These are phyloP conservation scores for Boletus rubropictus DNA, from an alignment of 768 basidiomycete genomes.

Conservation along the genomic window DNA sequence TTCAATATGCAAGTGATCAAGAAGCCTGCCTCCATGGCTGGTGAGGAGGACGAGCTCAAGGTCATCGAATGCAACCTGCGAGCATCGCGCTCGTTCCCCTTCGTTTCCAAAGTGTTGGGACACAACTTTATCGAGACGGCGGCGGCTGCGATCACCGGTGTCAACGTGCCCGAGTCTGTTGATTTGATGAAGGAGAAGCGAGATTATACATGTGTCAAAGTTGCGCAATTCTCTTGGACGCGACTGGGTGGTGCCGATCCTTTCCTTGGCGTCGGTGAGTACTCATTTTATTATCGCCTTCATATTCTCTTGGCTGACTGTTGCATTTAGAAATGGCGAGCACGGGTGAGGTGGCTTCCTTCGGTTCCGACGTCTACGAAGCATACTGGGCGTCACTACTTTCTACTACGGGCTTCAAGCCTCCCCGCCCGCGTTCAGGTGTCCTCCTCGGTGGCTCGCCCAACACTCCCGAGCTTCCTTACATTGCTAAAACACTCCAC, in stretches of 20 bases:
- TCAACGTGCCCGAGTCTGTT: conserved; percentile 83
- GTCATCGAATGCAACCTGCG: conserved; percentile 99
- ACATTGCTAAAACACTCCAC: conserved; percentile 71
- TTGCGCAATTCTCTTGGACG: conserved; percentile 98
- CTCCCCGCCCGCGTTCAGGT: conserved; percentile 78
- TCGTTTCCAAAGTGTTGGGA: conserved; percentile 96
- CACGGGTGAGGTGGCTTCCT: conserved; percentile 95
- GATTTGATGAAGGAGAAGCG: conserved; percentile 88
- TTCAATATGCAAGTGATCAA: conserved; percentile 99
- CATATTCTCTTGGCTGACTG: conserved; percentile 1
- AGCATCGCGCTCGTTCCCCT: conserved; percentile 97
- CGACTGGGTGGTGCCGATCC: conserved; percentile 94
- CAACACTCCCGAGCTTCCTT: conserved; percentile 77
- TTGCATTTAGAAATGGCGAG: conserved; percentile 81
- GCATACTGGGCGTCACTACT: conserved; percentile 95
- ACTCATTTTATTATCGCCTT: not conserved
- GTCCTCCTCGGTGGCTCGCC: conserved; percentile 91
- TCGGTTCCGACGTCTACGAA: conserved; percentile 89
- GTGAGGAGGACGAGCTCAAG: conserved; percentile 70
- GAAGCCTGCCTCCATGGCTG: conserved; percentile 49
- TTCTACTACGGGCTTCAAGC: conserved; percentile 92
- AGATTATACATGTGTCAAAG: conserved; percentile 94
- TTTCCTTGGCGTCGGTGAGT: conserved; percentile 88
- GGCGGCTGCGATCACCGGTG: conserved; percentile 77
- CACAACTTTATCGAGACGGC: conserved; percentile 97